Evolutionary conservation across 1,284 basidiomycete genomes (phyloP), one percentile per base, ranked within the genome.

Genomic region (Trichosporon asahii): DNA sequence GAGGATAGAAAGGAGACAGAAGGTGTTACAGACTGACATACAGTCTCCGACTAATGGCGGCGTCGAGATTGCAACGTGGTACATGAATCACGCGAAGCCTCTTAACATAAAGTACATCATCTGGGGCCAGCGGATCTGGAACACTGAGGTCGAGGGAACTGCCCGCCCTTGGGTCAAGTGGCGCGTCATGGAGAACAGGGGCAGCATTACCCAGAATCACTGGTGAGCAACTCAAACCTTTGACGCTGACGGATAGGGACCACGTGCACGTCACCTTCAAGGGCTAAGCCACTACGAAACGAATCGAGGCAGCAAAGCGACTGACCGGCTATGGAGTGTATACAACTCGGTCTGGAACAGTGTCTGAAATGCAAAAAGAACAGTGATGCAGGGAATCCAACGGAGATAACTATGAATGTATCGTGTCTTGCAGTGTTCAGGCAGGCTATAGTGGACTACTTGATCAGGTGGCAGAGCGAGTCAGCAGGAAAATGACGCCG

Each of bases 221-320:
- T 65, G 64, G 64, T 65, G 25, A 27, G 64, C n/a, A 14, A 7
- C 14, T 12, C 3, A 4, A 33, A 25, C 3, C n/a, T 18, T 27
- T 3, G 29, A 11, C 15, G 60, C 60, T 61, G 27, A 61, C n/a
- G 14, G 25, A 15, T 27, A 65, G 64, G 64, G 64, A 65, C 27
- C 64, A 65, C 64, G 64, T 65, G n/a, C 64, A 65, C 44, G 64
- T 65, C 25, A 49, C 40, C 64, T 65, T 65, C 44, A 65, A 65
- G 11, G 14, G 15, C 31, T 37, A 37, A 12, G 35, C 35, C 35
- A 14, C 14, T 9, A 8, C 31, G 31, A 33, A 33, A 33, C 6
- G 31, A 9, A 33, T 33, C n/a, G n/a, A n/a, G n/a, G n/a, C n/a
- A n/a, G n/a, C n/a, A n/a, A 33, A 33, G 31, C 31, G 35, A 37